Percentiles rank a stretch among this genome's conserved stretches.
Evolutionary conservation across 768 basidiomycete genomes (phyloP).

Genomic region (Suillus tomentosus): DNA sequence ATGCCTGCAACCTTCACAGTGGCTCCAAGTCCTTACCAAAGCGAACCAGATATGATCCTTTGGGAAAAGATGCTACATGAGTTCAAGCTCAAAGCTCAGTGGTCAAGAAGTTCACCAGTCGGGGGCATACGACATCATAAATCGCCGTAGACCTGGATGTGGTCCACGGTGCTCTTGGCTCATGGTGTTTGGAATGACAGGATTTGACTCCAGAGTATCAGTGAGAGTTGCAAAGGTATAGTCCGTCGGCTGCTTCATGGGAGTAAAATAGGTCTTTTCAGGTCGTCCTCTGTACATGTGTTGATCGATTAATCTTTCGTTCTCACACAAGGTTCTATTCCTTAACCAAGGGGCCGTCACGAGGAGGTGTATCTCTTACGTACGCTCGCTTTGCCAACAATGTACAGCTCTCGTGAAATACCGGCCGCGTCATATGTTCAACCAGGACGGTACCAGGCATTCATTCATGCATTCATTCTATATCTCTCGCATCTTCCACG

Average conservation of each 20-base stretch:
- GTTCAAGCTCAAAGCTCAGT: conserved; percentile 4
- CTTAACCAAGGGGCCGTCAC: too few species aligned
- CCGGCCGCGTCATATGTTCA: too few species aligned
- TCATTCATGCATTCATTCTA: too few species aligned
- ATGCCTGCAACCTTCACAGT: not conserved
- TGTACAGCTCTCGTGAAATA: too few species aligned
- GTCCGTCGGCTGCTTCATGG: not conserved
- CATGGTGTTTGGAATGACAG: not conserved
- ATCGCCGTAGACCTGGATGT: conserved; percentile 20
- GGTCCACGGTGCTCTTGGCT: conserved; percentile 1
- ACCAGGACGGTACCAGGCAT: too few species aligned
- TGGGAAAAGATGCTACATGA: not conserved
- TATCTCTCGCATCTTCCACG: too few species aligned
- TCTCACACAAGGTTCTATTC: too few species aligned
- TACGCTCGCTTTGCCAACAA: too few species aligned
- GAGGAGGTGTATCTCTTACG: too few species aligned
- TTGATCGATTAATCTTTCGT: too few species aligned
- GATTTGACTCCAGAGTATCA: not conserved
- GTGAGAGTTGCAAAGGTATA: not conserved
- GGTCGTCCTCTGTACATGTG: too few species aligned
- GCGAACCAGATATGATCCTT: conserved; percentile 65
- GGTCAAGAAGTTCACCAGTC: conserved; percentile 61
- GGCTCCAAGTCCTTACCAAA: conserved; percentile 51
- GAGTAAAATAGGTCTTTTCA: too few species aligned
- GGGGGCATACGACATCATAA: conserved; percentile 58